These are phyloP conservation scores for Dendrobium huoshanense DNA, from an alignment of 106 monocot species.

Conservation along the genomic window DNA sequence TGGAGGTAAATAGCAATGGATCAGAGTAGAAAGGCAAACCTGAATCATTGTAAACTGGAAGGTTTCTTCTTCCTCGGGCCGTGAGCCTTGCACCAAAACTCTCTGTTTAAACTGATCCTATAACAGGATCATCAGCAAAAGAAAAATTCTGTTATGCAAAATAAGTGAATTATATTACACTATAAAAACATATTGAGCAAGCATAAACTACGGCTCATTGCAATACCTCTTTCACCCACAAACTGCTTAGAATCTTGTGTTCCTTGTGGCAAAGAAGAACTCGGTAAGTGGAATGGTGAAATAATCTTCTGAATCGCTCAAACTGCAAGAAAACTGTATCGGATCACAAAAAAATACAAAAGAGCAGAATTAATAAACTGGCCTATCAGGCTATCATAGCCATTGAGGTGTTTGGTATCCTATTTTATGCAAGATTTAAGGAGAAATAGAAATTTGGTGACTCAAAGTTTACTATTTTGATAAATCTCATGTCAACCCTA, in stretches of 20 bases:
- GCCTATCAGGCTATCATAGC: not conserved
- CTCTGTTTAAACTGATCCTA: slow-evolving; percentile 84
- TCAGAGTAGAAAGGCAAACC: slow-evolving; percentile 23
- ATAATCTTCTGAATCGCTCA: slow-evolving; percentile 86
- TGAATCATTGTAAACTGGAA: slow-evolving; percentile 92
- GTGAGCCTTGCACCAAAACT: slow-evolving; percentile 77
- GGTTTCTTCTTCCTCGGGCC: slow-evolving; percentile 87
- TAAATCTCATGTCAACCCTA: too few relatives aligned
- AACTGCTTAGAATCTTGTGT: slow-evolving; percentile 61
- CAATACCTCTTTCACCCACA: slow-evolving; percentile 76
- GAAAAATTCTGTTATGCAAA: too few relatives aligned
- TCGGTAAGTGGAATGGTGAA: slow-evolving; percentile 86
- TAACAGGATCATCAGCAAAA: slow-evolving; percentile 4
- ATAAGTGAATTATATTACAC: too few relatives aligned
- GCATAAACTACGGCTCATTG: not conserved
- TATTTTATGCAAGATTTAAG: too few relatives aligned
- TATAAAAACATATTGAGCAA: too few relatives aligned
- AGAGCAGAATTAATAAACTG: not conserved
- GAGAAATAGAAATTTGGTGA: too few relatives aligned
- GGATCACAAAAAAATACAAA: not conserved
- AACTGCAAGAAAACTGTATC: slow-evolving; percentile 35
- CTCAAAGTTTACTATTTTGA: too few relatives aligned
- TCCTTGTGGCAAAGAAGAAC: slow-evolving; percentile 86
- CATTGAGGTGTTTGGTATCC: not conserved
- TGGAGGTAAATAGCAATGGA: not conserved